Conservation (phyloP, 345 rosid species). For the Brassica cretica region DNA sequence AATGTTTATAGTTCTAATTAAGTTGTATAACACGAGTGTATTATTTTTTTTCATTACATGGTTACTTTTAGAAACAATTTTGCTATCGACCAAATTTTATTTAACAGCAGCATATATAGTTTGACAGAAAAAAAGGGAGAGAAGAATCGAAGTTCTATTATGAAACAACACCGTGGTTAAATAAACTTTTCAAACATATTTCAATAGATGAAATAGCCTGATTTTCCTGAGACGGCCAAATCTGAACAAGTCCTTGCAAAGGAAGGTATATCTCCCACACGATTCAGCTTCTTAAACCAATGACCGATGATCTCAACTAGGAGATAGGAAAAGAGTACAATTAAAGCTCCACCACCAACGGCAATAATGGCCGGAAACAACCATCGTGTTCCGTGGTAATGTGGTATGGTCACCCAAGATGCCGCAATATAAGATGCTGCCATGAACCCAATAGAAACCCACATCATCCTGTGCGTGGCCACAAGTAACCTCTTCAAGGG, state of each 20-base stretch:
- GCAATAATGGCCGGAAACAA: not conserved
- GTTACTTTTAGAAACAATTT: too few species aligned
- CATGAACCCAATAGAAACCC: constrained; percentile 60
- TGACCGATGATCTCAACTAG: not conserved
- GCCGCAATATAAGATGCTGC: constrained; percentile 57
- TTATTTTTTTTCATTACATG: too few species aligned
- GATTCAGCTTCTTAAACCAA: not conserved
- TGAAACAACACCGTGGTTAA: too few species aligned
- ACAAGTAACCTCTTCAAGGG: constrained; percentile 47
- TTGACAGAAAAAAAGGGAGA: too few species aligned
- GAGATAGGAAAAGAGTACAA: not conserved
- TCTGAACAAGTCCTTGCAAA: not conserved
- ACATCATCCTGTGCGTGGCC: constrained; percentile 59
- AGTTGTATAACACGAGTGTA: too few species aligned
- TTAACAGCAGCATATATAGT: too few species aligned
- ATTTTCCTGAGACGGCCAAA: not conserved
- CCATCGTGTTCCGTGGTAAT: constrained; percentile 41
- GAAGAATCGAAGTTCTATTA: too few species aligned
- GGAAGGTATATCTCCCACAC: not conserved
- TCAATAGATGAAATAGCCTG: not conserved
- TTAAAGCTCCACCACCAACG: not conserved
- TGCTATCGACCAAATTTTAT: too few species aligned
- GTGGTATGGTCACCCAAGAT: constrained; percentile 55
- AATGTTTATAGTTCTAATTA: too few species aligned
- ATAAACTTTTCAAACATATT: too few species aligned